Evolutionary conservation across 2,329 filamentous ascomycete species (phyloP).

Genomic region (Bipolaris victoriae): DNA sequence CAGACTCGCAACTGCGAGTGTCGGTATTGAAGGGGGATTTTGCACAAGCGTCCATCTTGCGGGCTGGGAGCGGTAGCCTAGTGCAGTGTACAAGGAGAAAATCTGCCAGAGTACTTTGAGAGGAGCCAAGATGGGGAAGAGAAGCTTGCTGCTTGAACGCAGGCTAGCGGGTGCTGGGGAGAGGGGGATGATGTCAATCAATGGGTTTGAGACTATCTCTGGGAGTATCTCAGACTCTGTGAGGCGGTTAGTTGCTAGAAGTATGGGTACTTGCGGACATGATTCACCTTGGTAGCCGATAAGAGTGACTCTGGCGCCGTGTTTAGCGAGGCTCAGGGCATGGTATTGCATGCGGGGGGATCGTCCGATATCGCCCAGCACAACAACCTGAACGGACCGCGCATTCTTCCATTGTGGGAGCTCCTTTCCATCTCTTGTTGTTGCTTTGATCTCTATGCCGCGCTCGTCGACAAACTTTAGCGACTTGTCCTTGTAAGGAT

Average conservation of each 20-base stretch:
- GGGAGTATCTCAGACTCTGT: constrained; percentile 81
- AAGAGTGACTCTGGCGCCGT: constrained; percentile 79
- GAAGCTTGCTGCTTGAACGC: constrained; percentile 69
- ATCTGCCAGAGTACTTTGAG: constrained; percentile 87
- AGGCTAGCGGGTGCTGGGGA: constrained; percentile 70
- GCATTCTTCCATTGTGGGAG: constrained; percentile 42
- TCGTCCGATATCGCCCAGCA: constrained; percentile 91
- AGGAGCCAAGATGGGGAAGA: constrained; percentile 80
- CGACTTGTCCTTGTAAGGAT: constrained; percentile 45
- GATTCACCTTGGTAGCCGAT: constrained; percentile 80
- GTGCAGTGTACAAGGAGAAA: constrained; percentile 69
- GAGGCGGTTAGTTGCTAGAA: neutral
- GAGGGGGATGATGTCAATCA: constrained; percentile 75
- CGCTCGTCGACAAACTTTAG: constrained; percentile 31
- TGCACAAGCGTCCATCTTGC: constrained; percentile 86
- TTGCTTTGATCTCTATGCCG: constrained; percentile 30
- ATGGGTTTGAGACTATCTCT: constrained; percentile 70
- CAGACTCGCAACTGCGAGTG: constrained; percentile 75
- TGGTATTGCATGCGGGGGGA: constrained; percentile 99
- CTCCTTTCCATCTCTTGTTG: constrained; percentile 30
- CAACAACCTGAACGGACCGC: constrained; percentile 77
- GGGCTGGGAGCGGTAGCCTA: constrained; percentile 77
- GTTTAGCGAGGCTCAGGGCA: constrained; percentile 85
- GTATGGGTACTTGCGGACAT: neutral
- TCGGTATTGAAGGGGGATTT: constrained; percentile 95